Conservation (phyloP, 345 rosid genomes). For the Leavenworthia alabamica region DNA sequence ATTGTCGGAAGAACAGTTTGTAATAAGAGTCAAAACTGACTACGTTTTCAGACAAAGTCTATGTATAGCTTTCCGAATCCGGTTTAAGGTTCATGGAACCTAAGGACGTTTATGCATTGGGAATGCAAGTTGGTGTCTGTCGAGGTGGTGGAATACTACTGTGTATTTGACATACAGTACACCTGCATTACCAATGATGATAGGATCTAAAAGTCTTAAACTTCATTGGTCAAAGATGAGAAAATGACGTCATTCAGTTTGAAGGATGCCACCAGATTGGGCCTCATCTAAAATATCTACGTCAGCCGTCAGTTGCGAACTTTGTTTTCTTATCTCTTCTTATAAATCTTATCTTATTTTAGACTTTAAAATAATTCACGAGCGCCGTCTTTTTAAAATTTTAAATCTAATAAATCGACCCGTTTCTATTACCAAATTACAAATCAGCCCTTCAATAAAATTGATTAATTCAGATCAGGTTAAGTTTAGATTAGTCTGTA, state of each 20-base stretch:
- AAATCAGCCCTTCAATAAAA: too few relatives aligned
- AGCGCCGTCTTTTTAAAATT: conserved; percentile 34
- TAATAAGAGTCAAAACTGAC: not conserved
- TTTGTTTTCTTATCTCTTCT: not conserved
- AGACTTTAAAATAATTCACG: conserved; percentile 22
- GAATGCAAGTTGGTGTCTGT: conserved; percentile 4
- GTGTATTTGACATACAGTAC: not conserved
- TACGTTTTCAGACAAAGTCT: not conserved
- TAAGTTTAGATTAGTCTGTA: too few relatives aligned
- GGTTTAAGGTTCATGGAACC: conserved; percentile 31
- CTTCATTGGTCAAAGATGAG: not conserved
- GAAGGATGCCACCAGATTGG: not conserved
- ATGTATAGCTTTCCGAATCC: conserved; percentile 9
- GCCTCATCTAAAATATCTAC: not conserved
- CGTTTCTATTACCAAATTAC: too few relatives aligned
- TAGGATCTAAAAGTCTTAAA: not conserved
- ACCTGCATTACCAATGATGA: not conserved
- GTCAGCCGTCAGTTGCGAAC: conserved; percentile 2
- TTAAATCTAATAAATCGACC: too few relatives aligned
- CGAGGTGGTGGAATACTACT: not conserved
- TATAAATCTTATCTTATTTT: conserved; percentile 9
- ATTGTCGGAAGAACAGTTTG: conserved; percentile 25
- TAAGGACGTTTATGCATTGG: conserved; percentile 19
- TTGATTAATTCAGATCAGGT: too few relatives aligned
- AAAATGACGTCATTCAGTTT: not conserved